A percentile compares a stretch with the other conserved stretches of the same genome.
phyloP scores from a whole-genome alignment of 345 rosid genomes.

The Bruguiera gymnorhiza region DNA sequence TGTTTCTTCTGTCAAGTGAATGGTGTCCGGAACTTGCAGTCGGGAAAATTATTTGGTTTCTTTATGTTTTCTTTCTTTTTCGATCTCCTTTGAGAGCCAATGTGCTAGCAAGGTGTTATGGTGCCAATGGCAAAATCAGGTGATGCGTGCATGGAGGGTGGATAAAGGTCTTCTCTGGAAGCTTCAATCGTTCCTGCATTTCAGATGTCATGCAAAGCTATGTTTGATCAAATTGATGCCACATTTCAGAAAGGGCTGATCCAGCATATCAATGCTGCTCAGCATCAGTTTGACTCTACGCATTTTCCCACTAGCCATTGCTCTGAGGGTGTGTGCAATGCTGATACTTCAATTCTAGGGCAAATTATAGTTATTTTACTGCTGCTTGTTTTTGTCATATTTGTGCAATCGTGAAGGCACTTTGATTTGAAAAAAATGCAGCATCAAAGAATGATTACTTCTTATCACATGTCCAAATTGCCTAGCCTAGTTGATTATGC shows the following conservation, averaged over 20 bases:
- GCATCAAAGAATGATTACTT: no score
- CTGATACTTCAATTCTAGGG: not conserved
- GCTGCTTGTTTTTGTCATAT: not conserved
- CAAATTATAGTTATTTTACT: not conserved
- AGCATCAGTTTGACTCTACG: constrained; percentile 64
- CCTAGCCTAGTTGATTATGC: no score
- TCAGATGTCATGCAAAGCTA: constrained; percentile 80
- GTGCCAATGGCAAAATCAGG: constrained; percentile 7
- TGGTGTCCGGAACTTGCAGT: not conserved
- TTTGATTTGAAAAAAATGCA: not conserved
- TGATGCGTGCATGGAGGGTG: constrained; percentile 46
- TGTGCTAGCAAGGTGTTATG: not conserved
- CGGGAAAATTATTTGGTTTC: not conserved
- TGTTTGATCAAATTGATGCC: constrained; percentile 88
- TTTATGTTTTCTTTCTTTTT: not conserved
- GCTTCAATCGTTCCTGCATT: constrained; percentile 81
- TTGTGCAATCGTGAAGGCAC: not conserved
- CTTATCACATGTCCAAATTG: no score
- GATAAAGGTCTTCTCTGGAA: constrained; percentile 64
- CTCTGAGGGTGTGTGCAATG: constrained; percentile 56
- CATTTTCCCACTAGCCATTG: constrained; percentile 62
- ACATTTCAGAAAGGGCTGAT: constrained; percentile 74
- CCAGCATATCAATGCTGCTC: constrained; percentile 72
- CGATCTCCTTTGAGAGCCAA: not conserved
- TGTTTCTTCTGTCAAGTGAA: constrained; percentile 4